Percentiles rank a stretch among this genome's conserved stretches.
Conservation (phyloP, 2,329 filamentous ascomycete genomes). For the Xylariaceae sp. region DNA sequence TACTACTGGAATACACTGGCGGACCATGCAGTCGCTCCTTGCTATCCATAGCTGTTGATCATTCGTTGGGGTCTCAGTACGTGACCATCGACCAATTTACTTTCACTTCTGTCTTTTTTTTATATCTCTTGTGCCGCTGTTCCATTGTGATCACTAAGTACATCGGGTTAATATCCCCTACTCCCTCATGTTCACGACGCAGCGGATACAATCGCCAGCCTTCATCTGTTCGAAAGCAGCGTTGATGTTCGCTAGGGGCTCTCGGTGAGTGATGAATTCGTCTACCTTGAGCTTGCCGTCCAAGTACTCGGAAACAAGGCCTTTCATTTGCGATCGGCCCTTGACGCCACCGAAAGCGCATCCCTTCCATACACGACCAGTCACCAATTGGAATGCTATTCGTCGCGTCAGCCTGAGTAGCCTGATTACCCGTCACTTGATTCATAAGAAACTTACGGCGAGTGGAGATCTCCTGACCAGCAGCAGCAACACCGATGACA, state of each 20-base stretch:
- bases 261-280: conserved; percentile 97
- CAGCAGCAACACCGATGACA: conserved; percentile 93
- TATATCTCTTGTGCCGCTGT: neutral
- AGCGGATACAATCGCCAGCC: conserved; percentile 92
- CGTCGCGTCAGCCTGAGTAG: conserved; percentile 19
- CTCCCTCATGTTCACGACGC: conserved; percentile 65
- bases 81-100: neutral
- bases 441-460: conserved; percentile 60
- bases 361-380: conserved; percentile 94
- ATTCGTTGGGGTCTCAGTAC: neutral
- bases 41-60: too few relatives aligned
- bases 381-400: conserved; percentile 94
- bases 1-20: too few relatives aligned
- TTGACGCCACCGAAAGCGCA: conserved; percentile 98
- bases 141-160: neutral
- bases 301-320: conserved; percentile 84
- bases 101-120: neutral
- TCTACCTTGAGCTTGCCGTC: conserved; percentile 90
- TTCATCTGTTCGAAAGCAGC: conserved; percentile 91
- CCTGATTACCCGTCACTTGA: neutral
- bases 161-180: conserved; percentile 7
- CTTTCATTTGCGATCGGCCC: conserved; percentile 85
- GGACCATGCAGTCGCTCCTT: too few relatives aligned
- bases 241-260: conserved; percentile 79
- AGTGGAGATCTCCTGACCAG: conserved; percentile 91